Evolutionary conservation across 1,139 yeast genomes (phyloP), one percentile per base, ranked within the genome.

Genomic region (Blastobotrys ciferrii): DNA sequence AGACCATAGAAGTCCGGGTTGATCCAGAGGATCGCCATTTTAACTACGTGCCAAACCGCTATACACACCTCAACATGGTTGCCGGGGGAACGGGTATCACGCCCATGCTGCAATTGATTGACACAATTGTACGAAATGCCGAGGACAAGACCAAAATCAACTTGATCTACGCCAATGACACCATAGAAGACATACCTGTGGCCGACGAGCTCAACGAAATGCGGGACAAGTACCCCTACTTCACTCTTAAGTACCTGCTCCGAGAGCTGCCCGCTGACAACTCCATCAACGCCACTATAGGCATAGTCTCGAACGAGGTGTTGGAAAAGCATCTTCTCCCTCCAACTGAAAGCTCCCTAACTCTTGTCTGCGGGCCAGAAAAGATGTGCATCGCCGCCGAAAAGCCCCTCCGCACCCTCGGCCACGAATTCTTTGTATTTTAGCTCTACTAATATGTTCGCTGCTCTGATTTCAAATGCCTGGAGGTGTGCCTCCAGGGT

Each of bases 1-100:
- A 85, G 56, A 66, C 73, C 23, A 82, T 87, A 58, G 76, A 76
- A 52, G 84, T 86, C 42, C 80, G 87, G 61, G 98, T 31, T 11
- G 13, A 98, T 19, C 98, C 98, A 59, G 87, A 86, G 69, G 98
- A 31, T 31, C 33, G 98, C 3, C 80, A 82, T 60, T 87, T 87
- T 74, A 77, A 80, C 53, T 88, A 89, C 71, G 74, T 80, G 50
- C 88, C 95, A 58, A 87, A 87, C 69, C 83, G 84, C 80, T 82
- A 78, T 57, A 73, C 77, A 53, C 75, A 79, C 48, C 77, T 87
- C 58, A 85, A 84, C 50, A 87, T 91, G 87, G 81, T 91, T 59
- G 96, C 96, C 39, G 96, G 95, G 58, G 98, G 98, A 62, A 84
- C 95, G 41, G 96, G 95, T 57, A 85, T 89, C 59, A 83, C 96